A percentile compares a stretch with the other conserved stretches of the same genome.
Conservation (phyloP, 768 basidiomycete genomes). For the Lentinula guzmanii region DNA sequence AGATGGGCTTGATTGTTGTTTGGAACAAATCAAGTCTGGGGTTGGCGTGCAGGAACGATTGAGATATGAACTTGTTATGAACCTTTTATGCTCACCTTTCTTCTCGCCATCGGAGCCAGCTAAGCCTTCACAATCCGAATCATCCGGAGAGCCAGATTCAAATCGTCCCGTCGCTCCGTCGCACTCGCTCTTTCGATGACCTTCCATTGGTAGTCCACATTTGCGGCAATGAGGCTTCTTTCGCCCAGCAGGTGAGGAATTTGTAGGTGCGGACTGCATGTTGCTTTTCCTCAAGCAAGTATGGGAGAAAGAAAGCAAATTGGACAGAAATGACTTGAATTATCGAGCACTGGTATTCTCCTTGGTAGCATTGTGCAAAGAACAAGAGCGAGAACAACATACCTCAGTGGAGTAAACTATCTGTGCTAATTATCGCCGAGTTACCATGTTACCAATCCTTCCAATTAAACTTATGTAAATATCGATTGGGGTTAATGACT, state of each 20-base stretch:
- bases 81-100: not conserved
- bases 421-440: too few species aligned
- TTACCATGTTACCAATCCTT: too few species aligned
- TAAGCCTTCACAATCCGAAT: not conserved
- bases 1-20: not conserved
- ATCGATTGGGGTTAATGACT: too few species aligned
- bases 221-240: not conserved
- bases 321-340: too few species aligned
- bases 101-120: not conserved
- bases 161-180: not conserved
- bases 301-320: not conserved
- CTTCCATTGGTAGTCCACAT: conserved; percentile 22
- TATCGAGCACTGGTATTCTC: too few species aligned
- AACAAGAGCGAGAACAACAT: too few species aligned
- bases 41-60: not conserved
- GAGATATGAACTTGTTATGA: too few species aligned
- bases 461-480: too few species aligned
- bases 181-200: conserved; percentile 3
- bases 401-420: too few species aligned
- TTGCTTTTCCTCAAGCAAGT: too few species aligned
- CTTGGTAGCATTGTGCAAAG: too few species aligned
- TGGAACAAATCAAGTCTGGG: not conserved
- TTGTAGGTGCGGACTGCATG: not conserved
- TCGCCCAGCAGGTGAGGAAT: not conserved
- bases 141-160: not conserved